These are phyloP conservation scores for Suillus bovinus DNA, from an alignment of 768 basidiomycete species.

Conservation along the genomic window DNA sequence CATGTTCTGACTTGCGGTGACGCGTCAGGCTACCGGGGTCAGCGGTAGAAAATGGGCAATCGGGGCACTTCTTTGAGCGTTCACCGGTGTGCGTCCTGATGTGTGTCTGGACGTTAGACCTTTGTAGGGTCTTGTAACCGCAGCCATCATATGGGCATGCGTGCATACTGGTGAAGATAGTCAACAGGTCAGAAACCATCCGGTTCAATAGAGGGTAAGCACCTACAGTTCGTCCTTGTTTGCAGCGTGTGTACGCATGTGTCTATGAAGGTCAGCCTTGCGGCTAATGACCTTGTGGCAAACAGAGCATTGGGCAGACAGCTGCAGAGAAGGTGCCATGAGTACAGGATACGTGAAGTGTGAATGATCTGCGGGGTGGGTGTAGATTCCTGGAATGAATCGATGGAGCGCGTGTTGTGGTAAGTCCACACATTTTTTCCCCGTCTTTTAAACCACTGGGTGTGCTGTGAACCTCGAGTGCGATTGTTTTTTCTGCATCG, in stretches of 20 bases:
- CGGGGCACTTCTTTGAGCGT: too few species aligned
- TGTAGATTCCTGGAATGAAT: conserved; percentile 1
- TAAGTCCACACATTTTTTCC: conserved; percentile 2
- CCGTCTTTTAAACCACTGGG: conserved; percentile 23
- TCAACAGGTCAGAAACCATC: too few species aligned
- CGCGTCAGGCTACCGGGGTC: conserved; percentile 27
- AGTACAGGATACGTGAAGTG: conserved; percentile 1
- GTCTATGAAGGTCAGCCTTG: conserved; percentile 28
- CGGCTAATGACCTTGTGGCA: conserved; percentile 23
- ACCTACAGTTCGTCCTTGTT: conserved; percentile 29
- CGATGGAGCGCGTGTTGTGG: conserved; percentile 8
- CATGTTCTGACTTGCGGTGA: conserved; percentile 22
- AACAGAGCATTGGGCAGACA: conserved; percentile 9
- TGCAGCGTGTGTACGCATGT: conserved; percentile 23
- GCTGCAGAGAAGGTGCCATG: conserved; percentile 4
- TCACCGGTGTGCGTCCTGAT: too few species aligned
- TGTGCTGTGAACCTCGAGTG: conserved; percentile 15
- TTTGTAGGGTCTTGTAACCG: too few species aligned
- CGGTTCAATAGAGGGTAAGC: too few species aligned
- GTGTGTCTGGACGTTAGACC: too few species aligned
- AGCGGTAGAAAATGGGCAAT: conserved; percentile 14
- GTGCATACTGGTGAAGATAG: too few species aligned
- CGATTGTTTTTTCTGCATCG: conserved; percentile 29
- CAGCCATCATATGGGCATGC: too few species aligned
- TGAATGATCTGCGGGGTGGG: not conserved